A percentile compares a stretch with the other conserved stretches of the same genome.
phyloP scores from a whole-genome alignment of 441 rosid genomes.

The Corymbia calophylla region DNA sequence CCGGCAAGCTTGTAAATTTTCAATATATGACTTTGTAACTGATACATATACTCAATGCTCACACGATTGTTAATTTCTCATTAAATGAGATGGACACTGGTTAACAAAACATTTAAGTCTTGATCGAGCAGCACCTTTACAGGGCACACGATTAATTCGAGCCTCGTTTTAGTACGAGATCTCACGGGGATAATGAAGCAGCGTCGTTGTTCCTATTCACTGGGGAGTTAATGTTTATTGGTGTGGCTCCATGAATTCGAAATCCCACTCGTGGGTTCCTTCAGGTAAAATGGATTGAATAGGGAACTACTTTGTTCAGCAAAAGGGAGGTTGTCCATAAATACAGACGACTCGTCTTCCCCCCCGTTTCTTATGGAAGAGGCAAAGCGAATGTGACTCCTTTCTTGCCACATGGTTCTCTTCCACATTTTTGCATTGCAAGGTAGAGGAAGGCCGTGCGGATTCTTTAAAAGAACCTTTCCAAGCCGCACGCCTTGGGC shows the following conservation, averaged over 20 bases:
- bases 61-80: not conserved
- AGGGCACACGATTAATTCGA: not conserved
- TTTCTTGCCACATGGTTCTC: not conserved
- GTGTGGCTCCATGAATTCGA: not conserved
- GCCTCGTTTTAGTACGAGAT: not conserved
- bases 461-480: not conserved
- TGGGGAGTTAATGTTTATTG: not conserved
- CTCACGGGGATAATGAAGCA: not conserved
- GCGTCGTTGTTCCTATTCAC: not conserved
- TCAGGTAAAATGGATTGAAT: not conserved
- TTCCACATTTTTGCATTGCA: not conserved
- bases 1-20: not conserved
- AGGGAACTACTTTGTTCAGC: not conserved
- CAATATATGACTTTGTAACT: not conserved
- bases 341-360: not conserved
- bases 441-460: not conserved
- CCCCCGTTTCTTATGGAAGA: not conserved
- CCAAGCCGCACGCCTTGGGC: not conserved
- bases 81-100: not conserved
- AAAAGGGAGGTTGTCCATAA: not conserved
- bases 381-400: not conserved
- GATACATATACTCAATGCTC: not conserved
- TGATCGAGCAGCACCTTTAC: not conserved
- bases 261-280: not conserved
- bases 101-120: not conserved